Evolutionary conservation across 495 filamentous ascomycete species (phyloP), one percentile per base, ranked within the genome.

Genomic region (Parachaetomium inaequale): DNA sequence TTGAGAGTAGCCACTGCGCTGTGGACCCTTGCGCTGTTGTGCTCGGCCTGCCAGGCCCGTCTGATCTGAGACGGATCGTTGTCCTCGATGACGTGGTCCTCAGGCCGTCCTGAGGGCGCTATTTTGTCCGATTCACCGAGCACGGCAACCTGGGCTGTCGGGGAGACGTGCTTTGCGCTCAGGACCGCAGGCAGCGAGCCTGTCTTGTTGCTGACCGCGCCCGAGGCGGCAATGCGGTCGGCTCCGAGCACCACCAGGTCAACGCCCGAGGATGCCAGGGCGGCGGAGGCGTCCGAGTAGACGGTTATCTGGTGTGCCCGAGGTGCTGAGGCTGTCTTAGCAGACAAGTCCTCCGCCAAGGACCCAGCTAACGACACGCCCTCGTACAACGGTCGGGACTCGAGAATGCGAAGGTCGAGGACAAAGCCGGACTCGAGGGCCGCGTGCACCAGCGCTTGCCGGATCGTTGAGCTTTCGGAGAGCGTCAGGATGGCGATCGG

Each of bases 331-430:
- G 64, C 11, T 0, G 28, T 4, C 36, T 60, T 34, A 55, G 53
- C 59, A 5, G 69, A 68, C 0, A 79, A 68, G 2, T 65, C 61
- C 1, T 72, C 65, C 0, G 83, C 64, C 1, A 89, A 51, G 0
- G 75, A 75, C 1, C 76, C 75, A 2, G 82, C 82, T 29, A 88
- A 71, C 14, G 75, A 78, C 7, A 83, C 82, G 12, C 87, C 87
- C 72, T 90, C 87, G 63, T 75, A 87, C 7, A 85, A 75, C 0
- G 87, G 88, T 4, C 87, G 78, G 7, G 87, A 88, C 61, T 90
- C 87, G 2, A 90, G 75, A 23, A 90, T 71, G 4, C 76, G 81
- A 21, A 89, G 64, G 47, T 86, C 81, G 28, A 89, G 68, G 4
- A 64, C 54, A 29, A 72, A 61, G 7, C 62, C 58, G 4, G 68